phyloP scores from a whole-genome alignment of 2,329 filamentous ascomycete genomes.

The Madurella mycetomatis region DNA sequence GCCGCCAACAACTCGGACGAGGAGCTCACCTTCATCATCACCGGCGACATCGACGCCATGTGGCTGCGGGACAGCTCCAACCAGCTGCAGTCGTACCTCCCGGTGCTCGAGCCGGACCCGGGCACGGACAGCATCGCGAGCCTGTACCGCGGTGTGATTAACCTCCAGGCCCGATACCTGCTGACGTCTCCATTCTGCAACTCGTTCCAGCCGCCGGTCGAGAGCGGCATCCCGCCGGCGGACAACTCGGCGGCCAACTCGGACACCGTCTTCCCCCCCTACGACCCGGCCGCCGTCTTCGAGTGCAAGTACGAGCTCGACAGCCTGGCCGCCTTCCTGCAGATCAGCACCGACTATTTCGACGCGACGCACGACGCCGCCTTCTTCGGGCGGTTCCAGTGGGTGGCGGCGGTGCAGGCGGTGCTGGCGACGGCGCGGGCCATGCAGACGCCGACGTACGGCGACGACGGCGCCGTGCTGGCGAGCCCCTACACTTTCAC shows the following conservation, averaged over 20 bases:
- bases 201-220: slow-evolving; percentile 82
- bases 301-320: slow-evolving; percentile 98
- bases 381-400: slow-evolving; percentile 69
- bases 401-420: slow-evolving; percentile 67
- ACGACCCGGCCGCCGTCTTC: slow-evolving; percentile 69
- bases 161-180: slow-evolving; percentile 69
- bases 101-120: slow-evolving; percentile 46
- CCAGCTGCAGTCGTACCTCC: slow-evolving; percentile 70
- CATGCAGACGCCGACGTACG: slow-evolving; percentile 72
- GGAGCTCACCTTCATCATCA: slow-evolving; percentile 59
- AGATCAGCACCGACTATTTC: slow-evolving; percentile 76
- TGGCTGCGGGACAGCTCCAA: slow-evolving; percentile 46
- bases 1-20: slow-evolving; percentile 54
- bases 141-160: slow-evolving; percentile 70
- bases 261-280: slow-evolving; percentile 59
- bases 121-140: slow-evolving; percentile 57
- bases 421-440: slow-evolving; percentile 64
- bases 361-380: slow-evolving; percentile 64
- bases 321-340: slow-evolving; percentile 80
- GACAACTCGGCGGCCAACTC: slow-evolving; percentile 54
- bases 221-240: slow-evolving; percentile 60
- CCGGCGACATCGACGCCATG: slow-evolving; percentile 48
- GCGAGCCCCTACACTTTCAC: slow-evolving; percentile 69
- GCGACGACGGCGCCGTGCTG: slow-evolving; percentile 52
- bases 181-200: slow-evolving; percentile 78